Base-by-base conservation (phyloP, 805 yeast species). In the Cyberlindnera sargentensis region DNA sequence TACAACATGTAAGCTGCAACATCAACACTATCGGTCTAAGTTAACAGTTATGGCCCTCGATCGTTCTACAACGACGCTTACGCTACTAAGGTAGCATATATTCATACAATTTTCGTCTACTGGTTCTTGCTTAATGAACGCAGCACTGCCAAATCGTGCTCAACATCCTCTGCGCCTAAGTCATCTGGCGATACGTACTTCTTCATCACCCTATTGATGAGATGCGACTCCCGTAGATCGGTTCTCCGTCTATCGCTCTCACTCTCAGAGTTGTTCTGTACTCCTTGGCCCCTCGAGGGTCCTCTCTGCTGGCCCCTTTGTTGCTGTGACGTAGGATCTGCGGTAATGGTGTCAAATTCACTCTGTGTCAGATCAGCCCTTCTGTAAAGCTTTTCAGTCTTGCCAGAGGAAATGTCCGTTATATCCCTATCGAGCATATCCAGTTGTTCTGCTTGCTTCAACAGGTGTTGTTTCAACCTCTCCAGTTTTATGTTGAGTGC, bases 391-490 rank as follows among this genome's bases (percentile, higher is more conserved):
- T 54, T 57, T 29, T 63, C 63, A 2, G 64, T 55, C 24, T 58
- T 53, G 4, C 52, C 34, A 0, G 64, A 53, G 4, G 58, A 56
- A 23, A 66, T 55, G 15, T 64, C 65, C 34, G 50, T 46, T 24
- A 56, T 42, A 8, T 56, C 60, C 8, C 55, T 36, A 37, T 64
- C 61, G 34, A 58, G 49, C 24, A 52, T 51, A 3, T 37, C 37
- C n/a, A 65, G 43, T 30, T 57, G 42, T 25, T 42, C 45, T 36
- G 48, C 59, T 43, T 63, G 71, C 36, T 53, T 60, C 20, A 50
- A 35, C 23, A 68, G 53, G 41, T 63, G 64, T 11, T 49, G 49
- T 46, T 67, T 67, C 28, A 64, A 47, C 36, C 57, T 64, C 6
- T 57, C 53, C 40, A 68, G 48, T 32, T 66, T 53, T 2, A 46